Evolutionary conservation across 2,329 filamentous ascomycete genomes (phyloP).

Genomic region (Colletotrichum coccodes): DNA sequence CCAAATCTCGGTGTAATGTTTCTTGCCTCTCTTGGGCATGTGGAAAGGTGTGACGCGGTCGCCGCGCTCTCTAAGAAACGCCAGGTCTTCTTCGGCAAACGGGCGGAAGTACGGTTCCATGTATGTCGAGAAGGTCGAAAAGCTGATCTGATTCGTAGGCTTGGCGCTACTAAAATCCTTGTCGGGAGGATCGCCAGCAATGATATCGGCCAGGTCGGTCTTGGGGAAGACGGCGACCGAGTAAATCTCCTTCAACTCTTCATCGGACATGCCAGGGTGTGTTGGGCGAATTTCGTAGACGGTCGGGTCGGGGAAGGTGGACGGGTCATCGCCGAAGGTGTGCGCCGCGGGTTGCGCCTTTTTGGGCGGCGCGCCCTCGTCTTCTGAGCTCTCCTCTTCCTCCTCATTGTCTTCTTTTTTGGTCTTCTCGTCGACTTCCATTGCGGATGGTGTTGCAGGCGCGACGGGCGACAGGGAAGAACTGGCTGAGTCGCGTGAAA

Average conservation of each 20-base stretch:
- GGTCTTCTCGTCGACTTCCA: slow-evolving; percentile 65
- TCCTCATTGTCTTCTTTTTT: slow-evolving; percentile 52
- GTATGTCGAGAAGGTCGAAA: slow-evolving; percentile 91
- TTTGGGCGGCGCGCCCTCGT: slow-evolving; percentile 69
- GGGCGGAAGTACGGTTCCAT: slow-evolving; percentile 91
- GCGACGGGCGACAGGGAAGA: slow-evolving; percentile 69
- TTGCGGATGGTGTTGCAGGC: slow-evolving; percentile 60
- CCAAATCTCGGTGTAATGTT: slow-evolving; percentile 91
- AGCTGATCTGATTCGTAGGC: slow-evolving; percentile 92
- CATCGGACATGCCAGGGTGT: slow-evolving; percentile 79
- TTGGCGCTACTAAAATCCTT: slow-evolving; percentile 96
- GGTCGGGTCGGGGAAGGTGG: slow-evolving; percentile 90
- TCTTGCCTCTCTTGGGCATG: slow-evolving; percentile 85
- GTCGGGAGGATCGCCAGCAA: slow-evolving; percentile 89
- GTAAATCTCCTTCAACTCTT: slow-evolving; percentile 89
- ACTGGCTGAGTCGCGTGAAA: slow-evolving; percentile 65
- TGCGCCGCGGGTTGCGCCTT: slow-evolving; percentile 80
- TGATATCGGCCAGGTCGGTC: slow-evolving; percentile 83
- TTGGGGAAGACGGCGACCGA: slow-evolving; percentile 86
- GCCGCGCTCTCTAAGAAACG: slow-evolving; percentile 89
- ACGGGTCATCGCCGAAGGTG: slow-evolving; percentile 92
- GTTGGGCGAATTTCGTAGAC: slow-evolving; percentile 90
- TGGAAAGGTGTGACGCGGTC: slow-evolving; percentile 86
- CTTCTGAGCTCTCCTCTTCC: slow-evolving; percentile 64
- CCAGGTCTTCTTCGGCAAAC: slow-evolving; percentile 92